Percentiles rank a stretch among this genome's conserved stretches.
phyloP scores from a whole-genome alignment of 106 monocot species.

The Narthecium ossifragum region DNA sequence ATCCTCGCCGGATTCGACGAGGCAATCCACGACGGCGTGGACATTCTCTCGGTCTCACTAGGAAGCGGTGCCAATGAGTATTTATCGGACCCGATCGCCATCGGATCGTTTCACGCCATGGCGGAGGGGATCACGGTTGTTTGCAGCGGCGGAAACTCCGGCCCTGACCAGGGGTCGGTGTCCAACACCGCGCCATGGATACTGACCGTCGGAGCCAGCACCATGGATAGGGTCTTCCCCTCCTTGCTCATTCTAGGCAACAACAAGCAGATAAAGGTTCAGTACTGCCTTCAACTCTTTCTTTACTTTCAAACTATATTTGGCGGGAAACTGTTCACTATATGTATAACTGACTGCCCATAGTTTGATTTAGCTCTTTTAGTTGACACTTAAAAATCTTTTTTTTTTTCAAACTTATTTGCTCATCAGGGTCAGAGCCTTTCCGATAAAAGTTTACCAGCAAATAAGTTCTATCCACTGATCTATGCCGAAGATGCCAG shows the following conservation, averaged over 20 bases:
- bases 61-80: background rate
- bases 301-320: background rate
- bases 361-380: background rate
- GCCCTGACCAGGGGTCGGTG: constrained; percentile 1
- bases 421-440: constrained; percentile 30
- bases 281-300: background rate
- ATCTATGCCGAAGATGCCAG: constrained; percentile 19
- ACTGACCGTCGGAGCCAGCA: constrained; percentile 23
- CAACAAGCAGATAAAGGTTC: constrained; percentile 10
- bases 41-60: constrained; percentile 49
- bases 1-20: constrained; percentile 35
- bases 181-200: constrained; percentile 28
- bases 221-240: constrained; percentile 22
- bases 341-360: background rate
- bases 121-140: constrained; percentile 21
- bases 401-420: background rate
- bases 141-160: constrained; percentile 23
- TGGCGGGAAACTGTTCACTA: background rate
- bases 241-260: constrained; percentile 19
- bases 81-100: constrained; percentile 9
- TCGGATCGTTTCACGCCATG: constrained; percentile 32
- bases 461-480: constrained; percentile 28
- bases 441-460: constrained; percentile 4
- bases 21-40: constrained; percentile 57
- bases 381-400: too few relatives aligned